Percentiles rank a stretch among this genome's conserved stretches.
phyloP scores from a whole-genome alignment of 495 filamentous ascomycete species.

The Trichoderma gamsii region DNA sequence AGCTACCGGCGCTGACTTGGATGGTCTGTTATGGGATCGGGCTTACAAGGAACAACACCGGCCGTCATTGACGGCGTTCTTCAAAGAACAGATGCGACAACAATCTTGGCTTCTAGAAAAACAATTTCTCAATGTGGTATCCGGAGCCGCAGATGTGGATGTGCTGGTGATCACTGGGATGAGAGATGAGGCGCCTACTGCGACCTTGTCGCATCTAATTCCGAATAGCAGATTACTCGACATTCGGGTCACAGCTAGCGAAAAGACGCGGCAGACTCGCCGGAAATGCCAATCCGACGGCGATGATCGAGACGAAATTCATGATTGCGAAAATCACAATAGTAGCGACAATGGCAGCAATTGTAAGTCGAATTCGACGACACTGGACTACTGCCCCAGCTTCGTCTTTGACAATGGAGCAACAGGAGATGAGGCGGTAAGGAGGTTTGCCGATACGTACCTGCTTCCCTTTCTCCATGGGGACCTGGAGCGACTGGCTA shows the following conservation, averaged over 20 bases:
- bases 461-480: no score
- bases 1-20: slow-evolving; percentile 45
- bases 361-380: slow-evolving; percentile 27
- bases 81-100: slow-evolving; percentile 40
- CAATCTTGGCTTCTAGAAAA: slow-evolving; percentile 47
- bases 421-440: no score
- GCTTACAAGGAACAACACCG: slow-evolving; percentile 60
- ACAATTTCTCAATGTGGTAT: no score
- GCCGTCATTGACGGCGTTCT: slow-evolving; percentile 48
- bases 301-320: no score
- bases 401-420: no score
- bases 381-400: no score
- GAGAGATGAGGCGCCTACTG: slow-evolving; percentile 57
- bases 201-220: slow-evolving; percentile 49
- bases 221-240: slow-evolving; percentile 51
- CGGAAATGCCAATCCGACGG: slow-evolving; percentile 27
- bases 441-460: no score
- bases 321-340: no score
- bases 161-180: slow-evolving; percentile 61
- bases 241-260: slow-evolving; percentile 43
- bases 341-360: slow-evolving; percentile 22
- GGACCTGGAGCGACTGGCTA: no score
- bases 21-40: slow-evolving; percentile 46
- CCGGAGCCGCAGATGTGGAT: no score
- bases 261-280: slow-evolving; percentile 39